These are phyloP conservation scores for Scheffersomyces illinoinensis DNA, from an alignment of 1,139 yeast genomes.

Conservation along the genomic window DNA sequence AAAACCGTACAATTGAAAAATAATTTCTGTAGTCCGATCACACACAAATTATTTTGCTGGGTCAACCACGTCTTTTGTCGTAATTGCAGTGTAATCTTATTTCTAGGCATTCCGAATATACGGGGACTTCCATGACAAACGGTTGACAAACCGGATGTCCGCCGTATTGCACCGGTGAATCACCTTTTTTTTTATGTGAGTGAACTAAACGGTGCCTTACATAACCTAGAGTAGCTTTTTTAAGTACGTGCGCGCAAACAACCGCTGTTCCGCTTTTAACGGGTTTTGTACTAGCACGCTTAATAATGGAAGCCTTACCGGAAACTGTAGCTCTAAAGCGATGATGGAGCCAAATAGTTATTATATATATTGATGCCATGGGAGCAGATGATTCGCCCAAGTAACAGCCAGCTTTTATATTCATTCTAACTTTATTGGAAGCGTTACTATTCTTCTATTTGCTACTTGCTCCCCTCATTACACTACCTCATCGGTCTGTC, in stretches of 20 bases:
- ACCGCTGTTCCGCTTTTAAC: neutral
- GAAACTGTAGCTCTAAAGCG: neutral
- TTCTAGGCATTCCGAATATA: neutral
- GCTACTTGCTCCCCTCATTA: no score
- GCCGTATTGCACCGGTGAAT: neutral
- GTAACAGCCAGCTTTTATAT: neutral
- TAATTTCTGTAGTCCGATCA: neutral
- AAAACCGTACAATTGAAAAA: neutral
- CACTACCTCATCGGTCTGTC: no score
- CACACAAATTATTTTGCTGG: neutral
- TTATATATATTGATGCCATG: neutral
- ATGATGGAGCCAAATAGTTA: neutral
- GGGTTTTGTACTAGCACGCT: neutral
- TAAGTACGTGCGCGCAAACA: neutral
- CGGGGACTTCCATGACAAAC: neutral
- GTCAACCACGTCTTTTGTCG: neutral
- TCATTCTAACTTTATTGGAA: neutral
- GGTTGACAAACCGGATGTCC: neutral
- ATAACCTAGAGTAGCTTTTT: neutral
- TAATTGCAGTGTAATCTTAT: neutral
- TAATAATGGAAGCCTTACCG: neutral
- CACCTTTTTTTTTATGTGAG: neutral
- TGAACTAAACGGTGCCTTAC: neutral
- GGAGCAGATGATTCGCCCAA: neutral
- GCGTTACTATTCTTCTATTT: no score